Base-by-base conservation (phyloP, 1,139 yeast species). In the Kodamaea arcana region DNA sequence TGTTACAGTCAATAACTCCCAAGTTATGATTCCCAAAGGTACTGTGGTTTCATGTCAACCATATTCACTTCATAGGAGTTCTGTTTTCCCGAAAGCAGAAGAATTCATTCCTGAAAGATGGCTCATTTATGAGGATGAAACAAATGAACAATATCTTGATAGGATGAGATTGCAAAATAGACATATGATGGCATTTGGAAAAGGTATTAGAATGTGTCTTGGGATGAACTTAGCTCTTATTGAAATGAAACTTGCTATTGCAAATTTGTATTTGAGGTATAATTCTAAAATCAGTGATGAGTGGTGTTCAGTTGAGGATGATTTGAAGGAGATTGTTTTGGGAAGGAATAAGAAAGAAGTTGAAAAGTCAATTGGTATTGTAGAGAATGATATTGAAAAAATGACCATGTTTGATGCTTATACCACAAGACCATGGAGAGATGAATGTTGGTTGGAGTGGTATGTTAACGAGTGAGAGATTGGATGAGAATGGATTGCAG, bases 151-250 rank as follows among this genome's bases (percentile, higher is more conserved):
- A n/a, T 71, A 36, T 51, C 54, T 48, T 28, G 46, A 45, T 4
- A 57, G 81, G 30, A 48, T 72, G 17, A 65, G 61, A 34, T 35
- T 37, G 13, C 81, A 79, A 74, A 66, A 69, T 40, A 69, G 65
- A 38, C 68, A 66, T 45, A 72, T 80, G 69, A 73, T 80, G 71
- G 80, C 83, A 0, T 82, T 82, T 61, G 88, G 90, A 1, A 74
- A 78, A 31, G 90, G 90, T 2, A 68, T 79, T n/a, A 61, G 88
- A 41, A 80, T 80, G 88, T 82, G 90, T 47, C 60, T 80, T 37
- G 90, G 90, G 0, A 74, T 78, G 80, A 70, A 81, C 47, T 59
- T 82, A 37, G 90, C 88, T 0, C 56, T 75, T 23, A 74, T 76
- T 30, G 90, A 81, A 51, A 79, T 82, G 67, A 81, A 80, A 48